Evolutionary conservation across 495 filamentous ascomycete species (phyloP).

Genomic region (Penicillium crystallinum): DNA sequence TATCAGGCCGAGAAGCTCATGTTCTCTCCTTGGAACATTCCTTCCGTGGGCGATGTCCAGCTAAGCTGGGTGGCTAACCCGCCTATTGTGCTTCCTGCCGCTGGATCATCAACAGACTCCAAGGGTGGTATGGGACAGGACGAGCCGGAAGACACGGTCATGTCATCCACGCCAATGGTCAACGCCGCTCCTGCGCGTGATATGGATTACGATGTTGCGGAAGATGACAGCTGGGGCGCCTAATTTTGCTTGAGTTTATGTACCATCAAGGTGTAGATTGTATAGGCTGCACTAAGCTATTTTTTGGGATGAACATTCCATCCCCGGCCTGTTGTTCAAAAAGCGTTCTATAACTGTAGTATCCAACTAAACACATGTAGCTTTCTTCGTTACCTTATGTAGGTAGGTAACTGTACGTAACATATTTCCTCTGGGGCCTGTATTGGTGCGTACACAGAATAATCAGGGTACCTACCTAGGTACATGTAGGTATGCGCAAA

Average conservation of each 20-base stretch:
- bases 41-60: constrained; percentile 71
- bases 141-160: constrained; percentile 31
- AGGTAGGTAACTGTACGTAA: too few relatives aligned
- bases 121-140: constrained; percentile 28
- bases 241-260: constrained; percentile 9
- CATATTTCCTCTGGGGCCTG: too few relatives aligned
- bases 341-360: neutral
- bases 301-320: neutral
- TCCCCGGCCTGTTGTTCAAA: neutral
- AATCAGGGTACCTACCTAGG: too few relatives aligned
- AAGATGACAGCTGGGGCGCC: constrained; percentile 45
- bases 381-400: too few relatives aligned
- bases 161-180: constrained; percentile 27
- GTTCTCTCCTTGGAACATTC: constrained; percentile 60
- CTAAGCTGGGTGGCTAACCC: constrained; percentile 63
- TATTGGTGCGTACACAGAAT: too few relatives aligned
- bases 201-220: constrained; percentile 51
- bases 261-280: constrained; percentile 5
- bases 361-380: neutral
- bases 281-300: constrained; percentile 9
- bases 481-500: too few relatives aligned
- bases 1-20: constrained; percentile 85
- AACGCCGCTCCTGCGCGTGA: constrained; percentile 27
- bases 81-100: constrained; percentile 19
- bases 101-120: constrained; percentile 16